Base-by-base conservation (phyloP, 2,329 filamentous ascomycete species). In the Penicillium sp. region DNA sequence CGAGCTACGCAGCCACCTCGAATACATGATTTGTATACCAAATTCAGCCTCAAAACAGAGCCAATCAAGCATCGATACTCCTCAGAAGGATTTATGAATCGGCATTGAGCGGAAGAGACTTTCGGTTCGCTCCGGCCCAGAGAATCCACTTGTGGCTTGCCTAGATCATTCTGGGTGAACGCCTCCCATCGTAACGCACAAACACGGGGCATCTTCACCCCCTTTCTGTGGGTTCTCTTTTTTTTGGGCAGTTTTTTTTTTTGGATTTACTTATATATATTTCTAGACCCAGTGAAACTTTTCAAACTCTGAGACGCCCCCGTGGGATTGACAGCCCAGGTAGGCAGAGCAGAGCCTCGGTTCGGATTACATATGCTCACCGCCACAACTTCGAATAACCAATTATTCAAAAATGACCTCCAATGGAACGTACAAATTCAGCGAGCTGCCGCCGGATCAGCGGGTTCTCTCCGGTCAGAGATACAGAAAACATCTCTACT, bases 361-460 rank as follows among this genome's bases (percentile, higher is more conserved):
- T 22, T 35, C 26, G 6, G n/a, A 18, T 11, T 15, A n/a, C 15
- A 23, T 11, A 20, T 22, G 12, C 15, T 35, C 45, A 48, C 46
- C 46, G 46, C 46, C 35, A 37, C 33, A 37, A 8, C 33, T 40
- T 27, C 5, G 2, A 49, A 48, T 31, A 14, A 22, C 3, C 18
- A n/a, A 5, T 23, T 3, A 9, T 20, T 4, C 26, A 25, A 46
- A 37, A 40, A 60, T 60, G 56, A 23, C 46, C 43, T 40, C 22
- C 12, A 33, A 49, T n/a, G 15, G 40, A 26, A 45, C 22, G 4
- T 58, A 62, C 48, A 48, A 62, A 9, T 63, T 68, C 23, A 51
- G 54, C 18, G 64, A 69, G 37, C 59, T 68, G n/a, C 54, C 64
- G 2, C 55, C 57, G 4, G 58, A 62, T 40, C 42, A 52, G 9